Base-by-base conservation (phyloP, 2,329 filamentous ascomycete species). In the Ophiocordyceps sinensis region DNA sequence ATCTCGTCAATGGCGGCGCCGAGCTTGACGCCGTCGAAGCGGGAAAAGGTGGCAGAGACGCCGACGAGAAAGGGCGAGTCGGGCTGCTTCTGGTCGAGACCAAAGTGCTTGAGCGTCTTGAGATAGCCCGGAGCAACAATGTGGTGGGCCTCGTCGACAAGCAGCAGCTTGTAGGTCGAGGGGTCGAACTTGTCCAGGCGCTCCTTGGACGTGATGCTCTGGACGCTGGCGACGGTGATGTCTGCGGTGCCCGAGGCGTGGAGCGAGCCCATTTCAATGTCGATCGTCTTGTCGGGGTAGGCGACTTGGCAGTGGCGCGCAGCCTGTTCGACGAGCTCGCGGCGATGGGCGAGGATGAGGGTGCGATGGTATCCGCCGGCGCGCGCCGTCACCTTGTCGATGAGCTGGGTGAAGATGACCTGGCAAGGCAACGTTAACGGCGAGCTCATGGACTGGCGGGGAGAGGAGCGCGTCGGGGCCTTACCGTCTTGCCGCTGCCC, bases 131-230 rank as follows among this genome's bases (percentile, higher is more conserved):
- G 71, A 1, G 91, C 84, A 36, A 95, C 88, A 41, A 96, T 94
- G 60, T 98, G 91, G 58, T 98, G 91, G 5, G 89, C 91, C 62
- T 98, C 91, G 49, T 98, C 91, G 4, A 98, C 89, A 3, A 98
- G 71, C 0, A 98, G 66, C 0, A 98, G 75, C 61, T 98, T 98
- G 68, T 89, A 96, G 8, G 66, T 67, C 0, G 59, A 60, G 0
- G 87, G 83, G 49, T 93, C 76, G 52, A 89, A 96, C 55, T 94
- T 95, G 30, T 60, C 55, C n/a, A 96, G 70, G 2, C 91, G 75
- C 40, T 80, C 75, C 12, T 76, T 75, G 5, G 85, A 93, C 8
- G 71, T 76, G 50, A 98, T 77, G 58, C 85, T 95, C 53, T 82
- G 79, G 30, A 98, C 73, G 29, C 89, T 95, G 36, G 89, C 91